Base-by-base conservation (phyloP, 345 rosid genomes). In the Gossypium longicalyx region DNA sequence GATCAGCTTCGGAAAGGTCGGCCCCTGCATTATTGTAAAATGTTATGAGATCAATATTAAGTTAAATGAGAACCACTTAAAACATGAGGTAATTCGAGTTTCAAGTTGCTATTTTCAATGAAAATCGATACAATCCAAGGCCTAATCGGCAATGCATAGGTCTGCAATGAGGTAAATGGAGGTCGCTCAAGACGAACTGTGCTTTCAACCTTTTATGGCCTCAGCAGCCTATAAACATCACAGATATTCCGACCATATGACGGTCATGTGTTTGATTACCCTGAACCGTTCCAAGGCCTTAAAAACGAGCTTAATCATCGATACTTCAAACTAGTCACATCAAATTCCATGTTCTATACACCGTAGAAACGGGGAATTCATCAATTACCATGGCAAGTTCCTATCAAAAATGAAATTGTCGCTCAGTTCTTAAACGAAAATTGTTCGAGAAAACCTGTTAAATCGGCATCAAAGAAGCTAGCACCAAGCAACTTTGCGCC, bases 381-480 rank as follows among this genome's bases (percentile, higher is more conserved):
- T 22, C 48, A 38, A 63, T 63, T 19, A 38, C 45, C 67, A 17
- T 1, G 13, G 12, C 2, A 47, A 67, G 34, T 67, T 45, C 54
- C 16, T 64, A 20, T 44, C 0, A 44, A 11, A 19, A 43, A 4
- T 34, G 41, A 34, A 34, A 34, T 34, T 34, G 41, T 34, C 7
- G 0, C 1, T 34, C 41, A 34, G 41, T 34, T 34, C 41, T 34
- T 34, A 34, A 34, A 5, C 41, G 41, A 34, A 34, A 5, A 34
- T 34, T 4, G 41, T 34, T 34, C 41, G 2, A 12, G 63, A 75
- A 27, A 67, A 89, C 97, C 97, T 85, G 97, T 94, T 76, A 94
- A 79, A 83, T 94, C 99, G 72, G 98, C 94, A 83, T 94, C 97
- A 56, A 92, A 91, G 90, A 92, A 91, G 83, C 99, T 94, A 65